A percentile compares a stretch with the other conserved stretches of the same genome.
phyloP scores from a whole-genome alignment of 768 basidiomycete genomes.

The Heimioporus sp. region DNA sequence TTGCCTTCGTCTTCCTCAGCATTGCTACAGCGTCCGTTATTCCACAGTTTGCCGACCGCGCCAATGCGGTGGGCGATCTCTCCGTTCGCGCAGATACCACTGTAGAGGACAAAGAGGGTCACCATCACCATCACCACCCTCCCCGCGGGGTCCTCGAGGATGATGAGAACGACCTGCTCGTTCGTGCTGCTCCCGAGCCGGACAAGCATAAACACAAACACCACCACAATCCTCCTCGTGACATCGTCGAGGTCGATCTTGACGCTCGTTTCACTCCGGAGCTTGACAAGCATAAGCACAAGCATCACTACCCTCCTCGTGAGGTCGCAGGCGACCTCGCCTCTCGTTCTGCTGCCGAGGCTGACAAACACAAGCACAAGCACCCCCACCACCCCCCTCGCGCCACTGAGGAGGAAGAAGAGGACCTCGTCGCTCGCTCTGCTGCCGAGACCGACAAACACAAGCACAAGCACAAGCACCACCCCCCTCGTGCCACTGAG shows the following conservation, averaged over 20 bases:
- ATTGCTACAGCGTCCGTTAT: conserved; percentile 2
- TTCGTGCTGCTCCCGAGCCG: neutral
- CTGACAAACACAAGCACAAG: too few relatives aligned
- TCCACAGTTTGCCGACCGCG: neutral
- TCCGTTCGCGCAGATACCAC: neutral
- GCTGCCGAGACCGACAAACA: neutral
- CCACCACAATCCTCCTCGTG: neutral
- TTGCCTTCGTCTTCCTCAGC: conserved; percentile 2
- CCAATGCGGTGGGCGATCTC: neutral
- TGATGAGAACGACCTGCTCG: neutral
- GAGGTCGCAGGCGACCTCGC: too few relatives aligned
- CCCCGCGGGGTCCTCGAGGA: neutral
- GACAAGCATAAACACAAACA: neutral
- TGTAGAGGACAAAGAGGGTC: neutral
- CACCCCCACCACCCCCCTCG: neutral
- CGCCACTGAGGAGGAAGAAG: neutral
- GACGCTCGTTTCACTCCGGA: neutral
- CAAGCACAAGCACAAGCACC: neutral
- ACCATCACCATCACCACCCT: neutral
- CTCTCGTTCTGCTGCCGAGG: too few relatives aligned
- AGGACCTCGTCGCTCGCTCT: neutral
- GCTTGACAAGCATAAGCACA: too few relatives aligned
- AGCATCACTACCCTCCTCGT: too few relatives aligned
- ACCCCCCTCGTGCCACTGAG: neutral
- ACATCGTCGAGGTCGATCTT: neutral